These are phyloP conservation scores for Cenchrus purpureus DNA, from an alignment of 176 grass and related monocot genomes.

Conservation along the genomic window DNA sequence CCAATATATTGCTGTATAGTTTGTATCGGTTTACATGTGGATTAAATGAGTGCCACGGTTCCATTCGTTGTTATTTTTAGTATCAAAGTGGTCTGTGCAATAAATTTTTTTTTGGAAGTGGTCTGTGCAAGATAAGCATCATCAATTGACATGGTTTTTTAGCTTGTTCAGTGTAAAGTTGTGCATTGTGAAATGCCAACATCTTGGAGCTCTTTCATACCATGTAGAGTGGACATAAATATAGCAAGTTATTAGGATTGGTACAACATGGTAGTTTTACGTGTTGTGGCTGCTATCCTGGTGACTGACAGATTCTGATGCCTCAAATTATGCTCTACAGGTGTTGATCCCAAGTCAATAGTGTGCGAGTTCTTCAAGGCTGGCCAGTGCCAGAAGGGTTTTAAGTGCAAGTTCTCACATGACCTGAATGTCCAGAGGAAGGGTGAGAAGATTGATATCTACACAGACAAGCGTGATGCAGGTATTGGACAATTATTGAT, in stretches of 20 bases:
- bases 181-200: neutral
- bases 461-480: slow-evolving; percentile 88
- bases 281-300: slow-evolving; percentile 23
- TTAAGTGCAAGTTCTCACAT: slow-evolving; percentile 99
- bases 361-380: slow-evolving; percentile 95
- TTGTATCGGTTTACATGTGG: neutral
- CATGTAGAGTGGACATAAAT: neutral
- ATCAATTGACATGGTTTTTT: neutral
- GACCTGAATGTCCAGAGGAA: slow-evolving; percentile 97
- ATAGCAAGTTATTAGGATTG: neutral
- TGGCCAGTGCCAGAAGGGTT: slow-evolving; percentile 91
- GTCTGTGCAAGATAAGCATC: neutral
- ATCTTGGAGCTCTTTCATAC: neutral
- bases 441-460: slow-evolving; percentile 99
- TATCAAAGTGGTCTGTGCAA: slow-evolving; percentile 7
- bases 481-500: slow-evolving; percentile 28
- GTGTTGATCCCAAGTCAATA: slow-evolving; percentile 98
- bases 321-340: slow-evolving; percentile 46
- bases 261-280: neutral
- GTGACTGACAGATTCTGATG: slow-evolving; percentile 13
- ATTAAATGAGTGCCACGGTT: slow-evolving; percentile 1
- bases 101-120: neutral
- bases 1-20: neutral
- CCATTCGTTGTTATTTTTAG: neutral
- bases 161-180: slow-evolving; percentile 28